These are phyloP conservation scores for Candida silvatica DNA, from an alignment of 805 yeast species.

Conservation along the genomic window DNA sequence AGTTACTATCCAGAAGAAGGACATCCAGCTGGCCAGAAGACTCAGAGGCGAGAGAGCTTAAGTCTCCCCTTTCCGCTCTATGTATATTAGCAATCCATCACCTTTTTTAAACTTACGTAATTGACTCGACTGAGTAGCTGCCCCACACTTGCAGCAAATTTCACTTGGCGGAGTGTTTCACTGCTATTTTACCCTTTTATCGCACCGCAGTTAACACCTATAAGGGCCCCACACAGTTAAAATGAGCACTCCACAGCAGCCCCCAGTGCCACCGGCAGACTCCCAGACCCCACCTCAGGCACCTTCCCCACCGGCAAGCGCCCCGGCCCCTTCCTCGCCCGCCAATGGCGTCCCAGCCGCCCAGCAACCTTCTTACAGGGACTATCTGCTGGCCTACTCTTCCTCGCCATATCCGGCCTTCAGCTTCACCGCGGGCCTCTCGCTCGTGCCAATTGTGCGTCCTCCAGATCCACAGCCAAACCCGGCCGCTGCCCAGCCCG, in stretches of 20 bases:
- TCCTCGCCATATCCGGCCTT: slow-evolving; percentile 41
- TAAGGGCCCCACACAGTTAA: too few species aligned
- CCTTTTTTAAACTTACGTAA: not conserved
- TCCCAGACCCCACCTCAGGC: too few species aligned
- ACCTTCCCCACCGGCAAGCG: not conserved
- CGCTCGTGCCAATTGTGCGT: slow-evolving; percentile 17
- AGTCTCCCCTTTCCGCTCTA: slow-evolving; percentile 7
- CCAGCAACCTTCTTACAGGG: not conserved
- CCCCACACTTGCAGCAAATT: too few species aligned
- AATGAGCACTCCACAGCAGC: not conserved
- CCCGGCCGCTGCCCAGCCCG: slow-evolving; percentile 1
- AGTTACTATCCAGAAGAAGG: slow-evolving; percentile 98
- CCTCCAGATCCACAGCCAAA: slow-evolving; percentile 12
- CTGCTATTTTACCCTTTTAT: too few species aligned
- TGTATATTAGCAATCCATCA: not conserved
- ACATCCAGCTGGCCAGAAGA: slow-evolving; percentile 96
- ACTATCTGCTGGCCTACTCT: slow-evolving; percentile 4
- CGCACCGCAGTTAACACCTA: too few species aligned
- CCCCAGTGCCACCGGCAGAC: too few species aligned
- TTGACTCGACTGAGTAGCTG: too few species aligned
- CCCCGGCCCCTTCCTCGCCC: too few species aligned
- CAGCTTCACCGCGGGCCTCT: slow-evolving; percentile 28
- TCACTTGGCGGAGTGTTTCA: too few species aligned
- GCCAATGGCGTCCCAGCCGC: not conserved
- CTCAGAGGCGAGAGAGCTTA: slow-evolving; percentile 94